Evolutionary conservation across 2,329 filamentous ascomycete genomes (phyloP).

Genomic region (Alternaria longipes): DNA sequence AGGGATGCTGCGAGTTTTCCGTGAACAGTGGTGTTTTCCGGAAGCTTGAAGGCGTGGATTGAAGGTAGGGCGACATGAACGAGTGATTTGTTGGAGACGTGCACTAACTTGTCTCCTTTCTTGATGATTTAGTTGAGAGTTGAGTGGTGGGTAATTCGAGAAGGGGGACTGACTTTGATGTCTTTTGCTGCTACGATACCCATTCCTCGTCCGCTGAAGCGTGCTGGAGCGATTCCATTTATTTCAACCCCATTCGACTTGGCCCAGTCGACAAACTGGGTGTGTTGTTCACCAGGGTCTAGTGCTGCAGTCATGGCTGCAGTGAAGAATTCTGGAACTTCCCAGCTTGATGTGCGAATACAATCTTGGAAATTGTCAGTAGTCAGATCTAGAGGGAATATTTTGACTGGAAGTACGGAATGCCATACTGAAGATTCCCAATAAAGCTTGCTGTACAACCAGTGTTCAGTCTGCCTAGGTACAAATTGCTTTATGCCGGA

Average conservation of each 20-base stretch:
- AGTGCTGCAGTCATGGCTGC: constrained; percentile 42
- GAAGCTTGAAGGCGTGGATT: constrained; percentile 61
- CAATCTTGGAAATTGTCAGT: background rate
- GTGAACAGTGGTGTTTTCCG: constrained; percentile 69
- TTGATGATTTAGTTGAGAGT: constrained; percentile 46
- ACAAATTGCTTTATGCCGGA: background rate
- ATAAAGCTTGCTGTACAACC: background rate
- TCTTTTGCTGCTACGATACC: constrained; percentile 76
- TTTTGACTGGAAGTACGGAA: background rate
- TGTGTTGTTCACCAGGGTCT: constrained; percentile 52
- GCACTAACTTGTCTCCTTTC: constrained; percentile 69
- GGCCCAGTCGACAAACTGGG: constrained; percentile 74
- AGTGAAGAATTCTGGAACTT: background rate
- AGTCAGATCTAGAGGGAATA: background rate
- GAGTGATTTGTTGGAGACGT: constrained; percentile 70
- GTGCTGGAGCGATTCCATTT: constrained; percentile 71
- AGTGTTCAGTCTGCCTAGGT: background rate
- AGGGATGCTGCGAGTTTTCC: constrained; percentile 76
- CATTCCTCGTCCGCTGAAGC: constrained; percentile 76
- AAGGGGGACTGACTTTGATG: constrained; percentile 65
- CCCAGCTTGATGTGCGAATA: background rate
- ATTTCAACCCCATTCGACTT: constrained; percentile 70
- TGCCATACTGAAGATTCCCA: background rate
- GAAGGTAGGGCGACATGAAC: constrained; percentile 67
- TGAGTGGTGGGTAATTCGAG: background rate